Percentiles rank a stretch among this genome's conserved stretches.
Evolutionary conservation across 371 early-diverging fungal genomes (phyloP).

Genomic region (Mortierella sp.): DNA sequence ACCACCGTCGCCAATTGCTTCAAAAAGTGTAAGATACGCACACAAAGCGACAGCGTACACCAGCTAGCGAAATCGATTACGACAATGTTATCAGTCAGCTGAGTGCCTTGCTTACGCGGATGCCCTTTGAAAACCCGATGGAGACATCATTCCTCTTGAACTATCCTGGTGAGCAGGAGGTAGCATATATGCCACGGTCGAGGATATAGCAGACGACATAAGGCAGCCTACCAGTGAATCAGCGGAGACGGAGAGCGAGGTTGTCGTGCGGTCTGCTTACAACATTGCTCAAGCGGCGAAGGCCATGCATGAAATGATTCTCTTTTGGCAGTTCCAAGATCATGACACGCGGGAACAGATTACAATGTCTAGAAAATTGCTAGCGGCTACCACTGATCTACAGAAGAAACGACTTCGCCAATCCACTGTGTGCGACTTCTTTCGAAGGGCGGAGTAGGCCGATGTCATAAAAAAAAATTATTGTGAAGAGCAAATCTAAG

Average conservation of each 20-base stretch:
- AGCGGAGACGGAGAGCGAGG: neutral
- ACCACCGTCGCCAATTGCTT: constrained; percentile 1
- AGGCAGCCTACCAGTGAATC: neutral
- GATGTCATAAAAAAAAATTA: neutral
- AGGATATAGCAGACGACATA: neutral
- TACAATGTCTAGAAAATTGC: neutral
- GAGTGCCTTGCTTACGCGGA: neutral
- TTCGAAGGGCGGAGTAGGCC: neutral
- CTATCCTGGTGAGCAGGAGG: constrained; percentile 4
- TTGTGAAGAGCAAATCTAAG: too few relatives aligned
- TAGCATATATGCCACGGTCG: neutral
- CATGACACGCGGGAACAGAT: neutral
- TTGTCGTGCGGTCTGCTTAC: neutral
- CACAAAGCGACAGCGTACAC: neutral
- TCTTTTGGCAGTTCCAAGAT: constrained; percentile 1
- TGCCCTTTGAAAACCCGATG: neutral
- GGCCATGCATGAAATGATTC: neutral
- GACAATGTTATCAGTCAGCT: neutral
- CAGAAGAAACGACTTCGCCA: neutral
- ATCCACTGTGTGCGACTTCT: neutral
- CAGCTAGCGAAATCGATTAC: neutral
- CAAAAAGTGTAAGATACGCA: constrained; percentile 5
- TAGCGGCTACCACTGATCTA: neutral
- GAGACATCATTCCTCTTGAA: neutral
- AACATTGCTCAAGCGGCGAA: neutral